Conservation (phyloP, 352 stramenopile genomes). For the Globisporangium cederbergense region DNA sequence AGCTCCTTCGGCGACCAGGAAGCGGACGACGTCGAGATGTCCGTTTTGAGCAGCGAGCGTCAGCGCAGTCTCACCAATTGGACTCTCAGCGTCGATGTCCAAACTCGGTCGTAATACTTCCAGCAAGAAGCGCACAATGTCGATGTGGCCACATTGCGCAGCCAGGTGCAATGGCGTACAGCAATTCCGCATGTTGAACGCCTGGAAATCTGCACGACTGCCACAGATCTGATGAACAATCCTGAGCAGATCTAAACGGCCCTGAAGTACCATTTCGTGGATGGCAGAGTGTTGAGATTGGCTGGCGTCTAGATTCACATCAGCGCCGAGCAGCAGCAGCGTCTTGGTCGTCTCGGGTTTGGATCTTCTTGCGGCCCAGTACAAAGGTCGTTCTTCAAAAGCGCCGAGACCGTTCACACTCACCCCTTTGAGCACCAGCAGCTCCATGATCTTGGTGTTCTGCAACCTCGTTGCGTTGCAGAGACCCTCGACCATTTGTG, state of each 20-base stretch:
- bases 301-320: no score
- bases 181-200: neutral
- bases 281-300: no score
- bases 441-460: no score
- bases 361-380: no score
- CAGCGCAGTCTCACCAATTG: neutral
- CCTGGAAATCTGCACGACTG: neutral
- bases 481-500: no score
- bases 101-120: neutral
- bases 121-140: neutral
- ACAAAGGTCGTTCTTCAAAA: no score
- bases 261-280: no score
- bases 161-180: conserved; percentile 2
- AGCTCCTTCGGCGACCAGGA: neutral
- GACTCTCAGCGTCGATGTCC: neutral
- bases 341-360: no score
- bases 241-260: neutral
- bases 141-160: neutral
- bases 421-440: no score
- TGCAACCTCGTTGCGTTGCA: no score
- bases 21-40: neutral
- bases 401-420: no score
- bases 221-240: neutral
- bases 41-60: neutral
- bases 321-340: no score